A percentile compares a stretch with the other conserved stretches of the same genome.
These are phyloP conservation scores for Mrakia frigida DNA, from an alignment of 768 basidiomycete species.

Conservation along the genomic window DNA sequence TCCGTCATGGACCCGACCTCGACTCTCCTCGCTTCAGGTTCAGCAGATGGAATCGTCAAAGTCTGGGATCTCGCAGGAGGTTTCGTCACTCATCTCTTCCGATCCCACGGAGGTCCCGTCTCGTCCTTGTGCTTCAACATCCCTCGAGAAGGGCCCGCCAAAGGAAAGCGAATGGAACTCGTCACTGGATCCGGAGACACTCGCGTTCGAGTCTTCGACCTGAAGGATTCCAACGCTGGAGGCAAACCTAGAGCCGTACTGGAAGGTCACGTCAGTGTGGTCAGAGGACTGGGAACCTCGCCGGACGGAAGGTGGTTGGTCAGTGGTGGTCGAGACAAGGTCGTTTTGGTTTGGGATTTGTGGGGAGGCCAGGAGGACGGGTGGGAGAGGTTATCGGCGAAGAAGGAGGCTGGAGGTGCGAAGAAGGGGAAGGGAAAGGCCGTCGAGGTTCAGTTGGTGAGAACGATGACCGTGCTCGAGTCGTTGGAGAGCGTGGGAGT, in stretches of 20 bases:
- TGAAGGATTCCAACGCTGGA: slow-evolving; percentile 59
- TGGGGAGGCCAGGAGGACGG: slow-evolving; percentile 40
- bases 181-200: slow-evolving; percentile 90
- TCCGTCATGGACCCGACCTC: slow-evolving; percentile 53
- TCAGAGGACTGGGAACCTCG: slow-evolving; percentile 80
- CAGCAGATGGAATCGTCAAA: slow-evolving; percentile 93
- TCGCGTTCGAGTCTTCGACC: slow-evolving; percentile 83
- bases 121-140: slow-evolving; percentile 83
- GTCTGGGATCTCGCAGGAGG: slow-evolving; percentile 88
- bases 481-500: slow-evolving; percentile 82
- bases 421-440: slow-evolving; percentile 40
- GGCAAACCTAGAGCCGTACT: slow-evolving; percentile 66
- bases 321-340: slow-evolving; percentile 86
- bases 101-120: slow-evolving; percentile 96
- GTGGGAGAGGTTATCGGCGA: slow-evolving; percentile 43
- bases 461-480: slow-evolving; percentile 73
- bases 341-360: slow-evolving; percentile 89
- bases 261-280: slow-evolving; percentile 92
- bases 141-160: slow-evolving; percentile 47
- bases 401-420: slow-evolving; percentile 52
- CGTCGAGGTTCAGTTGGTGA: slow-evolving; percentile 52
- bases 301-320: slow-evolving; percentile 82
- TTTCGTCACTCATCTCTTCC: slow-evolving; percentile 88
- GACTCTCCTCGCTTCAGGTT: slow-evolving; percentile 87
- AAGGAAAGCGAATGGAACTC: slow-evolving; percentile 59